phyloP scores from a whole-genome alignment of 257 asterid genomes.

The Cruciata laevipes region DNA sequence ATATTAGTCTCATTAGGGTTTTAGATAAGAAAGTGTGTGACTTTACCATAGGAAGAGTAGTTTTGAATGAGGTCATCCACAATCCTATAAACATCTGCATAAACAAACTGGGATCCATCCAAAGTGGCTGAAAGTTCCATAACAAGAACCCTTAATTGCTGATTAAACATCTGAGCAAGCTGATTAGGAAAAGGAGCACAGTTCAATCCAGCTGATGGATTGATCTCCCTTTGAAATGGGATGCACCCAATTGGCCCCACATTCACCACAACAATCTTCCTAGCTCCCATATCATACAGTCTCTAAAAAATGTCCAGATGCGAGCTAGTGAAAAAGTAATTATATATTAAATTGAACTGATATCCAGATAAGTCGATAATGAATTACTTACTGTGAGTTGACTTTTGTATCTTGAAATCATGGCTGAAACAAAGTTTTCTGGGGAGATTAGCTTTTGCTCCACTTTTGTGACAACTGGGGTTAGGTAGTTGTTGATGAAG shows the following conservation, averaged over 20 bases:
- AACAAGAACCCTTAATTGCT: conserved; percentile 41
- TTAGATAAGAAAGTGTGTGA: neutral
- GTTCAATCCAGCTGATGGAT: conserved; percentile 41
- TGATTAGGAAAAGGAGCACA: conserved; percentile 54
- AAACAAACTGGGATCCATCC: conserved; percentile 40
- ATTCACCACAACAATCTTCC: conserved; percentile 46
- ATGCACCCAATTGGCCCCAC: conserved; percentile 88
- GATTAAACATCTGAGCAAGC: conserved; percentile 51
- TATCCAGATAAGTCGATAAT: too few species aligned
- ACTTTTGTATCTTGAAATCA: conserved; percentile 47
- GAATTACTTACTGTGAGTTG: conserved; percentile 52
- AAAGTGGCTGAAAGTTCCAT: conserved; percentile 33
- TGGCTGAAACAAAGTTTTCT: conserved; percentile 38
- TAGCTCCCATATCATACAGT: conserved; percentile 53
- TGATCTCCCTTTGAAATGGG: conserved; percentile 58
- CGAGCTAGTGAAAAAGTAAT: too few species aligned
- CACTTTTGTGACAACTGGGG: conserved; percentile 32
- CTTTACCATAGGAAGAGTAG: conserved; percentile 41
- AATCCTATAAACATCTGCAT: conserved; percentile 60
- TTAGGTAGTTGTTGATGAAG: conserved; percentile 68
- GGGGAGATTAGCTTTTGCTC: conserved; percentile 41
- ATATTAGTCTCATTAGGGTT: too few species aligned
- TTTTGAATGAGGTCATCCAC: conserved; percentile 46
- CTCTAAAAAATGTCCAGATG: conserved; percentile 39
- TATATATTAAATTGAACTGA: too few species aligned